These are phyloP conservation scores for Tetrapyrgos nigripes DNA, from an alignment of 1,284 basidiomycete genomes.

Conservation along the genomic window DNA sequence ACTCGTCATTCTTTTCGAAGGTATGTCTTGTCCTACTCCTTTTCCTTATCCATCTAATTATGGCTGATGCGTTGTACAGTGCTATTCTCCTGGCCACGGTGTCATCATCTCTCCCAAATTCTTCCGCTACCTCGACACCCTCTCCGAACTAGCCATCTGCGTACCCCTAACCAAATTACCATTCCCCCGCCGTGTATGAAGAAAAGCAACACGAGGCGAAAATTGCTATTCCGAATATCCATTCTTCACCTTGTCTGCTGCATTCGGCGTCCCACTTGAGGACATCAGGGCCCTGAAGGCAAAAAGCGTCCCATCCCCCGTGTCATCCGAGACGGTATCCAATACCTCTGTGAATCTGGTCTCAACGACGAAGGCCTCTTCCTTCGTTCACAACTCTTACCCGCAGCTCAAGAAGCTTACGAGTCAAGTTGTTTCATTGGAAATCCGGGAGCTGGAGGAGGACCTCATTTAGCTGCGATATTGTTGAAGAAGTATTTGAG, in stretches of 20 bases:
- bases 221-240: constrained; percentile 61
- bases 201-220: constrained; percentile 76
- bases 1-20: constrained; percentile 89
- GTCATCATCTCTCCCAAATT: constrained; percentile 70
- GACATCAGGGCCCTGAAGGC: constrained; percentile 80
- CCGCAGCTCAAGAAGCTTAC: constrained; percentile 81
- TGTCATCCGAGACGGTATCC: constrained; percentile 79
- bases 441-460: constrained; percentile 51
- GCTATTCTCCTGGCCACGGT: constrained; percentile 31
- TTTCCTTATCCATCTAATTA: neutral
- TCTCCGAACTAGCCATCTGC: constrained; percentile 76
- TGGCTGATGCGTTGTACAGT: too few species aligned
- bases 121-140: constrained; percentile 78
- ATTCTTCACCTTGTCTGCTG: constrained; percentile 54
- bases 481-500: constrained; percentile 86
- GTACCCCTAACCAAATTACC: constrained; percentile 85
- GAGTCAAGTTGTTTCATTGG: constrained; percentile 83
- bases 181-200: constrained; percentile 83
- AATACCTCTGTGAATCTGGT: constrained; percentile 71
- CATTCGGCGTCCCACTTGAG: constrained; percentile 82
- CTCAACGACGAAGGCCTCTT: constrained; percentile 82
- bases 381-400: constrained; percentile 73
- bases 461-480: constrained; percentile 81
- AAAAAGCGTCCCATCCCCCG: constrained; percentile 82
- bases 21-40: constrained; percentile 56